Conservation (phyloP, 2,329 filamentous ascomycete genomes). For the Arthroderma uncinatum region DNA sequence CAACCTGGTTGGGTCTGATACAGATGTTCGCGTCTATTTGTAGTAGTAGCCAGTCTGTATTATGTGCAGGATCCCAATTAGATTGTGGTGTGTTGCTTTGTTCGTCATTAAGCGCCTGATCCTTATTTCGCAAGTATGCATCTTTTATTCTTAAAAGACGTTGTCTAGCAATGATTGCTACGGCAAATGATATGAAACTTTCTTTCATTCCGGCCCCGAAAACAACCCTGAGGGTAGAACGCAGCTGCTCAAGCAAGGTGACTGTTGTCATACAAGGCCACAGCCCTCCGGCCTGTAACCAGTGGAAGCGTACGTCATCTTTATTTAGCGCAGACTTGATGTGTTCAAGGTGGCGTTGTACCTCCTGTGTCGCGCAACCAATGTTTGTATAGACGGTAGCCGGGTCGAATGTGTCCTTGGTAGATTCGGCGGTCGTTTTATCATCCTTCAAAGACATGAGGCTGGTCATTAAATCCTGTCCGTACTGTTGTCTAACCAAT, state of each 20-base stretch:
- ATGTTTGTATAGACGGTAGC: background rate
- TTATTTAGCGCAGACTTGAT: conserved; percentile 17
- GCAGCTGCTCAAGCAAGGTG: conserved; percentile 36
- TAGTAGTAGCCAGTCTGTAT: conserved; percentile 54
- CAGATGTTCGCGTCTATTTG: conserved; percentile 56
- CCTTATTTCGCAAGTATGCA: conserved; percentile 7
- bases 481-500: conserved; percentile 22
- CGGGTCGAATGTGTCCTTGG: background rate
- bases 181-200: conserved; percentile 16
- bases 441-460: conserved; percentile 23
- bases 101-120: conserved; percentile 30
- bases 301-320: conserved; percentile 23
- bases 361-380: conserved; percentile 16
- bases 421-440: background rate
- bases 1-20: conserved; percentile 50
- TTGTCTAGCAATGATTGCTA: conserved; percentile 23
- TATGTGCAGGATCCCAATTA: conserved; percentile 45
- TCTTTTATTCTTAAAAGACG: conserved; percentile 20
- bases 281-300: conserved; percentile 31
- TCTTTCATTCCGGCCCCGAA: conserved; percentile 10
- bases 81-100: conserved; percentile 40
- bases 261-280: conserved; percentile 35
- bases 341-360: conserved; percentile 12
- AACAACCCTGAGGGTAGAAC: conserved; percentile 19
- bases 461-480: conserved; percentile 29